A percentile compares a stretch with the other conserved stretches of the same genome.
phyloP scores from a whole-genome alignment of 1,139 yeast genomes.

The Saccharomycopsis hybrid region DNA sequence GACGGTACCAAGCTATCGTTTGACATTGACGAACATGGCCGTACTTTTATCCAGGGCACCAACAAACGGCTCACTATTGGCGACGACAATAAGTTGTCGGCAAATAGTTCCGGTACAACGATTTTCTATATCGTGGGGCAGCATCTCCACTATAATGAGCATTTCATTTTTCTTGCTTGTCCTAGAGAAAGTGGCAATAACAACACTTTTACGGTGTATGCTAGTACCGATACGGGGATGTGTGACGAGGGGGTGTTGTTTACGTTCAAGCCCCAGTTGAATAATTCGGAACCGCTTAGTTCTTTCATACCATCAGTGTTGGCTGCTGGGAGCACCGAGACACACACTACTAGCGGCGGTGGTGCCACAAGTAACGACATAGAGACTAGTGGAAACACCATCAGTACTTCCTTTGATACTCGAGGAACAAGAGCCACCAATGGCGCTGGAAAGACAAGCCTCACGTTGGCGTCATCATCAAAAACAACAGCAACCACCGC shows the following conservation, averaged over 20 bases:
- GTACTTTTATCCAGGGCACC: constrained; percentile 3
- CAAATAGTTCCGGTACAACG: constrained; percentile 12
- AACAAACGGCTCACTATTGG: constrained; percentile 11
- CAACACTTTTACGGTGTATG: constrained; percentile 13
- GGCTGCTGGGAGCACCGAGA: neutral
- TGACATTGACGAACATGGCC: constrained; percentile 15
- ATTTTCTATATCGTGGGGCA: constrained; percentile 18
- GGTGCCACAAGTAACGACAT: too few relatives aligned
- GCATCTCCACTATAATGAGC: constrained; percentile 18
- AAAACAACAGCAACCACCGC: too few relatives aligned
- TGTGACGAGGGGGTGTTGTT: constrained; percentile 7
- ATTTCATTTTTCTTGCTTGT: constrained; percentile 18
- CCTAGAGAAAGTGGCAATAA: constrained; percentile 4
- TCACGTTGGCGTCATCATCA: too few relatives aligned
- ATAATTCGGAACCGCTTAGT: constrained; percentile 4
- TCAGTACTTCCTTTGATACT: too few relatives aligned
- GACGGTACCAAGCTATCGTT: neutral
- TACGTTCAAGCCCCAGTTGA: constrained; percentile 11
- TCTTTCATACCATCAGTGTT: constrained; percentile 13
- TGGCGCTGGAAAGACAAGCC: too few relatives aligned
- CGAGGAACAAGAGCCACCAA: too few relatives aligned
- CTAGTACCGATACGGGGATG: constrained; percentile 4
- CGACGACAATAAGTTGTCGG: constrained; percentile 8
- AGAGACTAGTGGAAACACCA: too few relatives aligned
- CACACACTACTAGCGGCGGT: neutral